Percentiles rank a stretch among this genome's conserved stretches.
These are phyloP conservation scores for Capronia coronata DNA, from an alignment of 2,329 filamentous ascomycete genomes.

Conservation along the genomic window DNA sequence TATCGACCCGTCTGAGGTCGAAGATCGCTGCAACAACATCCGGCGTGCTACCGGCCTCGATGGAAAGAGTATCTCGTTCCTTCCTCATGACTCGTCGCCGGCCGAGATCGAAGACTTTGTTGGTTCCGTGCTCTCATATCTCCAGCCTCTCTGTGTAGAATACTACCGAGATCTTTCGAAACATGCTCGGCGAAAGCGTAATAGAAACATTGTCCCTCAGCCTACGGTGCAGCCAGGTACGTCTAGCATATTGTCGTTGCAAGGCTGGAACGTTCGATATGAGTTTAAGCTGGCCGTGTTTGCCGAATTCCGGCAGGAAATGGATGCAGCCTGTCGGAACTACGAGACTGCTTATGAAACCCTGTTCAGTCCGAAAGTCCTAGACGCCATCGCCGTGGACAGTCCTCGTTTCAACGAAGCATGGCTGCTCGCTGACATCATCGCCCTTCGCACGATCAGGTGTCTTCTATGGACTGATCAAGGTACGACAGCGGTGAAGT, in stretches of 20 bases:
- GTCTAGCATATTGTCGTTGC: constrained; percentile 73
- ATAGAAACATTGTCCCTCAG: constrained; percentile 67
- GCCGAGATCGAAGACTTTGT: constrained; percentile 68
- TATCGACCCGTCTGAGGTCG: constrained; percentile 54
- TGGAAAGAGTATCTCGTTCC: constrained; percentile 75
- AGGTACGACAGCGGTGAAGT: constrained; percentile 69
- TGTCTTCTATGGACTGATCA: constrained; percentile 75
- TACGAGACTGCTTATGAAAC: constrained; percentile 83
- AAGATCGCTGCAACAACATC: constrained; percentile 73
- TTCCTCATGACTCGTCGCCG: constrained; percentile 65
- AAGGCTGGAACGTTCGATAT: constrained; percentile 89
- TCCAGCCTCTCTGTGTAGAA: constrained; percentile 72
- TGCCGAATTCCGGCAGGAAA: constrained; percentile 87
- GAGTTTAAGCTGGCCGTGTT: constrained; percentile 90
- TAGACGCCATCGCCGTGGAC: constrained; percentile 86
- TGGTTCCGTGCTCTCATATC: constrained; percentile 61
- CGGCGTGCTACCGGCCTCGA: constrained; percentile 74
- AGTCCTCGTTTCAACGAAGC: constrained; percentile 86
- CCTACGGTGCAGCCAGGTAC: constrained; percentile 80
- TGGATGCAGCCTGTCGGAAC: constrained; percentile 76
- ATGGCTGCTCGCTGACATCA: constrained; percentile 74
- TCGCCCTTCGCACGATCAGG: constrained; percentile 72
- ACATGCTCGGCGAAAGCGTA: constrained; percentile 80
- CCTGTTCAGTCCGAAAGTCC: constrained; percentile 72
- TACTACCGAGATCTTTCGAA: constrained; percentile 95